phyloP scores from a whole-genome alignment of 2,329 filamentous ascomycete genomes.

The Aspergillus sp. region DNA sequence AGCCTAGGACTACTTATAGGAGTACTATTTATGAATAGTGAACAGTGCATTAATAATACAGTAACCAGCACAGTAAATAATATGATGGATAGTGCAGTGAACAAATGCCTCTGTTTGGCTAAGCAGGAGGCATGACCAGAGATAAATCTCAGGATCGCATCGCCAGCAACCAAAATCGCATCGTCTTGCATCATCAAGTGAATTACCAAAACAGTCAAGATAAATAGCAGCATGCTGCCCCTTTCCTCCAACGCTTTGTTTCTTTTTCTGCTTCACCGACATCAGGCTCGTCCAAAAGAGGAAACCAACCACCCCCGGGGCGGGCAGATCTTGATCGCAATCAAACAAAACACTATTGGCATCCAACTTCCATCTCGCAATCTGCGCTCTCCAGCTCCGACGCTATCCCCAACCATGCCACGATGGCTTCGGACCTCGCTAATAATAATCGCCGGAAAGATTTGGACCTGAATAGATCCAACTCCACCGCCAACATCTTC shows the following conservation, averaged over 20 bases:
- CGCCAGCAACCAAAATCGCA: neutral
- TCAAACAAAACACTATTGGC: neutral
- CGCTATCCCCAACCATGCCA: constrained; percentile 7
- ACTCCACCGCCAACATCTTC: constrained; percentile 42
- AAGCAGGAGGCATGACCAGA: no score
- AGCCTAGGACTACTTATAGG: no score
- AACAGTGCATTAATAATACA: no score
- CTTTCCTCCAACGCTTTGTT: neutral
- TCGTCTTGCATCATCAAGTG: neutral
- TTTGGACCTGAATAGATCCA: constrained; percentile 16
- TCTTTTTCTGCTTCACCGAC: constrained; percentile 8
- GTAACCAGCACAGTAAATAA: no score
- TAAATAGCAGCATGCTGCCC: neutral
- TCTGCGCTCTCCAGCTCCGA: neutral
- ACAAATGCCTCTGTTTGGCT: no score
- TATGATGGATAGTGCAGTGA: no score
- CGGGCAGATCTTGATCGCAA: neutral
- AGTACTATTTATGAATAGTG: no score
- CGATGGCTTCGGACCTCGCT: constrained; percentile 11
- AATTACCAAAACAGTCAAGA: neutral
- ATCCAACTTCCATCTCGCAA: constrained; percentile 1
- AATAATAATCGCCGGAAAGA: constrained; percentile 4
- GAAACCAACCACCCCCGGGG: neutral
- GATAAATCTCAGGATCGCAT: no score
- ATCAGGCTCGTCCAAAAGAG: neutral